A percentile compares a stretch with the other conserved stretches of the same genome.
These are phyloP conservation scores for Paramecium biaurelia DNA, from an alignment of 73 alveolate genomes.

Conservation along the genomic window DNA sequence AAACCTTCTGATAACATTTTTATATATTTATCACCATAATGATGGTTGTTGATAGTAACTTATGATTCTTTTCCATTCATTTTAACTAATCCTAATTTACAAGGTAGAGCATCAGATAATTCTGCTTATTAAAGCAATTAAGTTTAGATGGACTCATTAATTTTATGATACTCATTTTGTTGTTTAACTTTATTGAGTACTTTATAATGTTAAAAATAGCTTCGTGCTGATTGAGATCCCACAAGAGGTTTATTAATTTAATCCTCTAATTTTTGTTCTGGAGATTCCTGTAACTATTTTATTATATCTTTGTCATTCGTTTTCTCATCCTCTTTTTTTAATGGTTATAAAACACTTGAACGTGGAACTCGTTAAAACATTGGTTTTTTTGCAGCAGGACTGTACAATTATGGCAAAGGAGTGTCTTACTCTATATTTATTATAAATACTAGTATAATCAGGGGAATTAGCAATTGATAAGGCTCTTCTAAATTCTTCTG, in stretches of 20 bases:
- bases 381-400: not conserved
- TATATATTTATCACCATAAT: conserved; percentile 66
- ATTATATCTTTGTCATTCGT: not conserved
- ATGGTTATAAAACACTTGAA: not conserved
- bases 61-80: conserved; percentile 44
- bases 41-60: not conserved
- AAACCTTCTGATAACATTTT: conserved; percentile 64
- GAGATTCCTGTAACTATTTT: conserved; percentile 8
- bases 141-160: not conserved
- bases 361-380: not conserved
- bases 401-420: not conserved
- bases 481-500: not conserved
- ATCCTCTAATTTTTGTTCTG: conserved; percentile 20
- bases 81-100: conserved; percentile 55
- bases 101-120: conserved; percentile 4
- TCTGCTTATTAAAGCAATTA: not conserved
- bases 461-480: not conserved
- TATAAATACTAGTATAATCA: not conserved
- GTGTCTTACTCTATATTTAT: not conserved
- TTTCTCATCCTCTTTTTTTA: not conserved
- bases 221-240: not conserved
- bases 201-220: not conserved
- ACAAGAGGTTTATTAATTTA: not conserved
- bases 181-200: not conserved
- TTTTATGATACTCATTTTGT: conserved; percentile 1